Conservation (phyloP, 805 yeast genomes). For the Henningerozyma blattae region DNA sequence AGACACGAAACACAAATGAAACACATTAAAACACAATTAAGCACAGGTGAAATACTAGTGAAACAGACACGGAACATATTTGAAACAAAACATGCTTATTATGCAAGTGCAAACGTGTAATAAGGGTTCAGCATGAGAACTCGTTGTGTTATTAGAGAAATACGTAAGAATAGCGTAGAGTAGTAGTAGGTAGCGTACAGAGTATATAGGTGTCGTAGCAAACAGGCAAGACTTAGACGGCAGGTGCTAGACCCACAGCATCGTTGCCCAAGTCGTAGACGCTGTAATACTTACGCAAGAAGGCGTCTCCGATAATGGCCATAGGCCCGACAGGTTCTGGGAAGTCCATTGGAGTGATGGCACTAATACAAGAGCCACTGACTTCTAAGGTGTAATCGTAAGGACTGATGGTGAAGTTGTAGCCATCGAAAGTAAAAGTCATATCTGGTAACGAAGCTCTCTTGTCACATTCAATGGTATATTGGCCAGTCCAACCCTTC, state of each 20-base stretch:
- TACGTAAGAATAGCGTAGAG: background rate
- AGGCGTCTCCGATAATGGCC: slow-evolving; percentile 95
- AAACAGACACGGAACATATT: too few species aligned
- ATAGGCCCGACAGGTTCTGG: slow-evolving; percentile 95
- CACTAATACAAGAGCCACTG: slow-evolving; percentile 91
- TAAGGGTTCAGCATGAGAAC: background rate
- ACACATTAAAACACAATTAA: too few species aligned
- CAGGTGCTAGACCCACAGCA: slow-evolving; percentile 89
- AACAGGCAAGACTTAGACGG: slow-evolving; percentile 44
- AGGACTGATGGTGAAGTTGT: slow-evolving; percentile 82
- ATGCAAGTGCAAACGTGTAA: too few species aligned
- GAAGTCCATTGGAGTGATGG: slow-evolving; percentile 94
- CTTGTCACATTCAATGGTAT: slow-evolving; percentile 77
- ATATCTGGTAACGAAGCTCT: slow-evolving; percentile 83
- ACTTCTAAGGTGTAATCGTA: slow-evolving; percentile 91
- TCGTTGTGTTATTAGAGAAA: background rate
- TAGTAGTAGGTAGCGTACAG: too few species aligned
- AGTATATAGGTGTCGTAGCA: too few species aligned
- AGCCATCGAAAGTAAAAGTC: slow-evolving; percentile 80
- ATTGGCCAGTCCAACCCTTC: slow-evolving; percentile 97
- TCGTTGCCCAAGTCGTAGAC: slow-evolving; percentile 82
- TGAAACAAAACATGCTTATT: too few species aligned
- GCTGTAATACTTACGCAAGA: slow-evolving; percentile 90
- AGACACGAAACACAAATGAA: too few species aligned
- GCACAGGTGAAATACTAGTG: too few species aligned